Base-by-base conservation (phyloP, 306 rosid genomes). In the Dryas alaskensis region DNA sequence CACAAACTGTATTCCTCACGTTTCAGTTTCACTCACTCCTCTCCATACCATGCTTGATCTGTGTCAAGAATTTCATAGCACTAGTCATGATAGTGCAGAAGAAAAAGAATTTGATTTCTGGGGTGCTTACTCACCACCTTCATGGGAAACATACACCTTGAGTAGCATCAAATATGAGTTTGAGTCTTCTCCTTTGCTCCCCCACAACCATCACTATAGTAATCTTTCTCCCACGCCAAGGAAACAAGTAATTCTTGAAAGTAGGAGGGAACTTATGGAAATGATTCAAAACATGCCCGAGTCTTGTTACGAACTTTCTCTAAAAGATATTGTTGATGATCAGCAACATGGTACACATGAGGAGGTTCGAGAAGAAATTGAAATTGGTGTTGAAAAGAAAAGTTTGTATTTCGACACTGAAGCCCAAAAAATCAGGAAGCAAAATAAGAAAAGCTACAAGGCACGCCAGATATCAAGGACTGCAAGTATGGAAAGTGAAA, bases 221-320 rank as follows among this genome's bases (percentile, higher is more conserved):
- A 31, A 73, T 58, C 75, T 60, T 52, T 79, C 86, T 16, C 74
- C 84, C 16, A 45, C 39, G 11, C 80, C 92, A 58, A 31, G 83
- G 22, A 80, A 67, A 59, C 69, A 74, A 66, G 83, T 40, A 11
- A 84, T 92, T 67, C 73, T 58, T 51, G 84, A 92, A 17, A 73
- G 87, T 44, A 86, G 85, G 75, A 89, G 19, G 40, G 83, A 85
- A 77, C 85, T 89, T 16, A 89, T 87, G 94, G 78, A 82, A 66
- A 84, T 66, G 87, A 43, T 87, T 27, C 71, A 76, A 60, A 77
- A 80, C 84, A 70, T 89, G 79, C 79, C 92, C 0, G 92, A 91
- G 72, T 87, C 86, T 8, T 66, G 79, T 79, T 89, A 70, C 22
- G 94, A 91, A 68, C 97, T 89, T 59, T 88, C 94, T 80, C 81